Percentiles rank a stretch among this genome's conserved stretches.
phyloP scores from a whole-genome alignment of 768 basidiomycete species.

The Phlegmacium glaucopus region DNA sequence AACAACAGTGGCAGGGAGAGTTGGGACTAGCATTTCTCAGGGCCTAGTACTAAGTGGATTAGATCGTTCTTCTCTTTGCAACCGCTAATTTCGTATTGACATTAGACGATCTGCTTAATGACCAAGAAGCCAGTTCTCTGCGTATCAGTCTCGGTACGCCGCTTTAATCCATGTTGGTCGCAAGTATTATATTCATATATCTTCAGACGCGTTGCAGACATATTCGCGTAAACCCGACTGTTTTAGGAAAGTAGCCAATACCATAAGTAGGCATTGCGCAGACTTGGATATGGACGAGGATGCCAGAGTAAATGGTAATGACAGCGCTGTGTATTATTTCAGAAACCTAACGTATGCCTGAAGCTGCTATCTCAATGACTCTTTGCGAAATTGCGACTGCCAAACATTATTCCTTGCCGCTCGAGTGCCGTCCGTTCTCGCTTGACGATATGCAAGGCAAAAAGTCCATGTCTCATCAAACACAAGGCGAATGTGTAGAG shows the following conservation, averaged over 20 bases:
- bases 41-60: no score
- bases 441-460: slow-evolving; percentile 7
- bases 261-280: slow-evolving; percentile 48
- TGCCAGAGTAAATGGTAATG: slow-evolving; percentile 56
- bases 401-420: slow-evolving; percentile 58
- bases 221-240: slow-evolving; percentile 56
- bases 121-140: slow-evolving; percentile 4
- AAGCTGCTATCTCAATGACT: slow-evolving; percentile 76
- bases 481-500: slow-evolving; percentile 39
- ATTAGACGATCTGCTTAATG: neutral
- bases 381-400: slow-evolving; percentile 79
- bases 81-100: neutral
- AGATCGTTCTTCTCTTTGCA: no score
- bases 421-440: slow-evolving; percentile 54
- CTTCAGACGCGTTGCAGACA: slow-evolving; percentile 37
- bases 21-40: no score
- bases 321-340: neutral
- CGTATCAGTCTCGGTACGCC: slow-evolving; percentile 10
- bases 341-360: neutral
- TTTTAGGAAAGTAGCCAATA: slow-evolving; percentile 49
- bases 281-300: slow-evolving; percentile 59
- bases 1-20: neutral
- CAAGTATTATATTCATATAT: neutral
- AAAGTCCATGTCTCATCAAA: slow-evolving; percentile 5
- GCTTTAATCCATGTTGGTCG: neutral